Evolutionary conservation across 352 stramenopile genomes (phyloP), one percentile per base, ranked within the genome.

Genomic region (Globisporangium apiculatum): DNA sequence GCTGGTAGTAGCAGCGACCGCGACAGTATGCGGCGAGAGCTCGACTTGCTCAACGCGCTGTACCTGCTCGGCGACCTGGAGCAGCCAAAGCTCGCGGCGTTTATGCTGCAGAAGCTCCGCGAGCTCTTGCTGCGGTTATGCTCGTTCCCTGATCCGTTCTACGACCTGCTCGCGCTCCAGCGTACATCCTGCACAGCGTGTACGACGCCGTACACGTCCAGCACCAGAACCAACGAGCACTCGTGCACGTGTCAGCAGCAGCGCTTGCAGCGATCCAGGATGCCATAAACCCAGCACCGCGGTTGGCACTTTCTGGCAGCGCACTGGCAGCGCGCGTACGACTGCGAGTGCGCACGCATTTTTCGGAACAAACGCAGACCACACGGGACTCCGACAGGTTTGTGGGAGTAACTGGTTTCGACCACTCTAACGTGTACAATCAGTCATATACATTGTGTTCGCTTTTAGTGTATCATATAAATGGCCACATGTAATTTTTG

Each of bases 121-220:
- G 65, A 79, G 6, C 58, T 69, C 12, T 64, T 93, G 18, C 51
- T 62, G 17, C 62, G 60, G 2, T 36, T 65, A 1, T 87, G 75
- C 36, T 52, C 58, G 17, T 79, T 88, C 36, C 60, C 72, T 0
- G 79, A 92, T 61, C 69, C 83, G 45, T 64, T 87, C 10, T 82
- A 79, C 24, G 71, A 80, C 7, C 57, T 88, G 7, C 68, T 90
- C 4, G 65, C 67, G 24, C 62, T 91, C 35, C 66, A 76, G 1
- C 64, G 70, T 69, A 84, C 37, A 80, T 93, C 50, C 62, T 93
- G 41, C 67, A 72, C 0, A 80, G 69, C 35, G 72, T 92, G 42
- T 72, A 85, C 47, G 76, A 83, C 5, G 77, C 78, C 0, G 66
- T 85, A 6, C 58, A 62, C 0, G 42, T 62, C 11, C 73, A 83